Evolutionary conservation across 345 rosid genomes (phyloP), one percentile per base, ranked within the genome.

Genomic region (Salix koriyanagi): DNA sequence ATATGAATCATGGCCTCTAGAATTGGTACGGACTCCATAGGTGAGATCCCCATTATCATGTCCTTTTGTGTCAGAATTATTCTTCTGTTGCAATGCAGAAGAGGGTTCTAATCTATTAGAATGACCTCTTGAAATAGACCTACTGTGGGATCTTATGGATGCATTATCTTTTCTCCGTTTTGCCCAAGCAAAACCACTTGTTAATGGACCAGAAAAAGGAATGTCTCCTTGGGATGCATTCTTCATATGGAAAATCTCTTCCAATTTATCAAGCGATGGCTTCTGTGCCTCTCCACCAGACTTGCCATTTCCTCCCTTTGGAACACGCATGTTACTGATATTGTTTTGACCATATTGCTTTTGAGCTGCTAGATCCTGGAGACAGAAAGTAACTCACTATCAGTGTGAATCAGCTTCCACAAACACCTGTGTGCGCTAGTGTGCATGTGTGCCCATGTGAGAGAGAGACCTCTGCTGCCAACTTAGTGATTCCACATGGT

Each of bases 111-210:
- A 79, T 69, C 79, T 82, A 80, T 62, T 79, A 67, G 84, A 65
- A 73, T 85, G 87, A 79, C 94, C 86, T 86, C 88, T 89, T 44
- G 98, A 93, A 66, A 70, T 84, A 36, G 97, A 89, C 76, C 92
- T 83, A 62, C 65, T 80, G 79, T 90, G 89, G 42, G 92, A 86
- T 80, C 87, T 86, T 76, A 64, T 37, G 25, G 87, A 84, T 77
- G 85, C 83, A 25, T 90, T 90, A 73, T 89, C 93, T 77, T 86
- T 96, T 80, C 81, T 86, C 69, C 94, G 85, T 84, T 84, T 93
- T 36, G 93, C 99, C 99, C 99, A 93, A 65, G 94, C 93, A 86
- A 95, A 95, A 80, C 98, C 97, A 79, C 90, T 91, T 46, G 98
- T 96, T 67, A 93, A 83, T 34, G 96, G 98, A 62, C 96, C 96